Evolutionary conservation across 2,329 filamentous ascomycete species (phyloP).

Genomic region (Arthrinium phaeospermum): DNA sequence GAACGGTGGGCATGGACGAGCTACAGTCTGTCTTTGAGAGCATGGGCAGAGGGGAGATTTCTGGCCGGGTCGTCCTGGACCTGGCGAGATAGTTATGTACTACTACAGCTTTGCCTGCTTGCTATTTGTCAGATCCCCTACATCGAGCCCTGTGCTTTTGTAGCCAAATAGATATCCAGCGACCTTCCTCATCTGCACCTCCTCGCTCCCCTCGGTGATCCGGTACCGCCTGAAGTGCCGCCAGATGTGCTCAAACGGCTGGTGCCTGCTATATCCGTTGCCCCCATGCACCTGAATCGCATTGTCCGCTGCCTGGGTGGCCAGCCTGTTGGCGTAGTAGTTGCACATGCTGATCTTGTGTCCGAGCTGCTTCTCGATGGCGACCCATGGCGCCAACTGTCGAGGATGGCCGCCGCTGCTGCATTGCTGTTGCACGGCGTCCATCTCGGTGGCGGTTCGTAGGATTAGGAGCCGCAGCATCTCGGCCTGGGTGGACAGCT

Average conservation of each 20-base stretch:
- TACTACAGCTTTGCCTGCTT: not conserved
- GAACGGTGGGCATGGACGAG: slow-evolving; percentile 52
- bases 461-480: slow-evolving; percentile 67
- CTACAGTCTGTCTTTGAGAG: slow-evolving; percentile 48
- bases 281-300: slow-evolving; percentile 68
- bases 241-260: slow-evolving; percentile 70
- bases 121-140: not conserved
- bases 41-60: slow-evolving; percentile 49
- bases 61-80: slow-evolving; percentile 54
- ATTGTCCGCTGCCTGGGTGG: slow-evolving; percentile 64
- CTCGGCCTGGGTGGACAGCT: slow-evolving; percentile 64
- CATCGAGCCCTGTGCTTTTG: slow-evolving; percentile 25
- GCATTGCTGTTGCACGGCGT: slow-evolving; percentile 49
- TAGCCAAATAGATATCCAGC: slow-evolving; percentile 55
- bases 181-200: slow-evolving; percentile 71
- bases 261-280: slow-evolving; percentile 63
- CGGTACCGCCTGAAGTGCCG: slow-evolving; percentile 66
- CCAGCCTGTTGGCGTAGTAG: slow-evolving; percentile 67
- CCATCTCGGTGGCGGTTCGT: slow-evolving; percentile 67
- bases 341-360: slow-evolving; percentile 71
- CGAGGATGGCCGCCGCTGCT: slow-evolving; percentile 30
- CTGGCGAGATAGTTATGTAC: slow-evolving; percentile 28
- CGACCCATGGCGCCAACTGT: slow-evolving; percentile 48
- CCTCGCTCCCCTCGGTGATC: slow-evolving; percentile 69
- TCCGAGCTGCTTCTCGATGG: slow-evolving; percentile 63